A percentile compares a stretch with the other conserved stretches of the same genome.
phyloP scores from a whole-genome alignment of 192 early-diverging fungal species.

The Ambispora gerdemannii region DNA sequence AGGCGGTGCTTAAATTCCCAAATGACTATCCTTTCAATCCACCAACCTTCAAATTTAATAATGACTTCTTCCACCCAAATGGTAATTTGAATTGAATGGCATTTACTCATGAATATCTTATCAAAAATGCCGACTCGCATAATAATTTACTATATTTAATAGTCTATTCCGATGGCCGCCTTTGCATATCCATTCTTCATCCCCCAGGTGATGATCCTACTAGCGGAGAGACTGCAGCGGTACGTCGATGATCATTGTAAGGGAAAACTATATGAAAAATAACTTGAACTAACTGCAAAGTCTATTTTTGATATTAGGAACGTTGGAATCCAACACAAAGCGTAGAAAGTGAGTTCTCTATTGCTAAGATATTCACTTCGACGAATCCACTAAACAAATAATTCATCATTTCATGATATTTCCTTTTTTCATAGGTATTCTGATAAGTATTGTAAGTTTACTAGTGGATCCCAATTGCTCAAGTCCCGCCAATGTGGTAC shows the following conservation, averaged over 20 bases:
- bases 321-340: conserved; percentile 80
- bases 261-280: not conserved
- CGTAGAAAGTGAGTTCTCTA: conserved; percentile 29
- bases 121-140: not conserved
- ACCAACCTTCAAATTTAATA: conserved; percentile 88
- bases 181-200: conserved; percentile 96
- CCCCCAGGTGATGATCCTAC: conserved; percentile 91
- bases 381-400: no score
- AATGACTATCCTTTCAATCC: conserved; percentile 90
- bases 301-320: conserved; percentile 40
- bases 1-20: conserved; percentile 81
- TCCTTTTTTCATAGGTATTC: conserved; percentile 37
- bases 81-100: conserved; percentile 46
- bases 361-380: not conserved
- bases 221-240: conserved; percentile 69
- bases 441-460: conserved; percentile 48
- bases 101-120: not conserved
- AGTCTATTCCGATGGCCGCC: conserved; percentile 85
- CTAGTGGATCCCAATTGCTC: conserved; percentile 50
- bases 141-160: not conserved
- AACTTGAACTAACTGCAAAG: not conserved
- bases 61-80: conserved; percentile 89
- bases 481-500: conserved; percentile 51
- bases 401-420: not conserved
- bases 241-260: conserved; percentile 24